These are phyloP conservation scores for Chalaropsis ovoidea DNA, from an alignment of 2,329 filamentous ascomycete species.

Conservation along the genomic window DNA sequence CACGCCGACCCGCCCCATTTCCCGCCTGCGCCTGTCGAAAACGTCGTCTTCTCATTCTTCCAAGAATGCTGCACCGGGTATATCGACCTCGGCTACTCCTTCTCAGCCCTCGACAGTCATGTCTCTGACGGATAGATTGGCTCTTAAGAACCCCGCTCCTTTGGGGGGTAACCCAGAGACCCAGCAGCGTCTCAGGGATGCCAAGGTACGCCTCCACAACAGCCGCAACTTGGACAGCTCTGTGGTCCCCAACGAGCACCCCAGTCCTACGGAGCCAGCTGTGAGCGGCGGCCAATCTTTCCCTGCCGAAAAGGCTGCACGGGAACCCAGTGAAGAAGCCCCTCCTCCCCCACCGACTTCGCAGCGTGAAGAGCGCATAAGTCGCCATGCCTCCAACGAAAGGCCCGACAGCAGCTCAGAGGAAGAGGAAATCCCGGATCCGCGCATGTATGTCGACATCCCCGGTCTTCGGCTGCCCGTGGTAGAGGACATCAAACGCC, in stretches of 20 bases:
- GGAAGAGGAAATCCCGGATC: conserved; percentile 8
- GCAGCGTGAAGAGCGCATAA: background rate
- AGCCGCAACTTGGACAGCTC: background rate
- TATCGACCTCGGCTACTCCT: background rate
- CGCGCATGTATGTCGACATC: conserved; percentile 16
- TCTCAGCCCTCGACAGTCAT: background rate
- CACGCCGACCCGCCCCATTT: background rate
- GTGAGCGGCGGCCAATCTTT: no score
- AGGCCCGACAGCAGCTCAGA: background rate
- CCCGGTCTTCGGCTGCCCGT: conserved; percentile 5
- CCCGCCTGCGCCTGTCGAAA: conserved; percentile 5
- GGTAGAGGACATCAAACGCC: conserved; percentile 4
- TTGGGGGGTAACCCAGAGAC: background rate
- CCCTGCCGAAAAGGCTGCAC: no score
- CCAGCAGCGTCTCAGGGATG: background rate
- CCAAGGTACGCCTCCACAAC: background rate
- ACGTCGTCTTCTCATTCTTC: background rate
- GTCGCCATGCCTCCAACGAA: background rate
- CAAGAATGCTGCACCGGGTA: background rate
- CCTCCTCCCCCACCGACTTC: background rate
- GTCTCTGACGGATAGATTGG: no score
- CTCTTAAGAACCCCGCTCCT: no score
- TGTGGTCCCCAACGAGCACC: background rate
- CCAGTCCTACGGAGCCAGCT: no score
- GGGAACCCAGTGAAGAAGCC: no score